Conservation (phyloP, 169 alveolate genomes). For the Cryptosporidium ubiquitum region DNA sequence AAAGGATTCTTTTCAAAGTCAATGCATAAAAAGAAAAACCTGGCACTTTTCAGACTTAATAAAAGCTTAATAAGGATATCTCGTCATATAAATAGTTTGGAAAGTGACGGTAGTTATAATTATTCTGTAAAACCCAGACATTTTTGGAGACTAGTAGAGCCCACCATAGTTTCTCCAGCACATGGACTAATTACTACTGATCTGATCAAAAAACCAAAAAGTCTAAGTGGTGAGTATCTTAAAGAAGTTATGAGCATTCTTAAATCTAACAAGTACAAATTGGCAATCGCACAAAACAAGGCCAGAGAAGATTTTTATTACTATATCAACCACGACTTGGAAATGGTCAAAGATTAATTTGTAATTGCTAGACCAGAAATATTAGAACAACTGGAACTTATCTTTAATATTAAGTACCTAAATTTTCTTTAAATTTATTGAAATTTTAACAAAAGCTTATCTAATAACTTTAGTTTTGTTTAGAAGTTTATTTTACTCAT, state of each 20-base stretch:
- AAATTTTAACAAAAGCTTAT: too few relatives aligned
- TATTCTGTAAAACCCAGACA: constrained; percentile 2
- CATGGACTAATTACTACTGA: constrained; percentile 54
- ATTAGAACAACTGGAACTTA: neutral
- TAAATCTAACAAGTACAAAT: constrained; percentile 44
- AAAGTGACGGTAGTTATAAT: neutral
- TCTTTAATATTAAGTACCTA: neutral
- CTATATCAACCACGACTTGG: constrained; percentile 53
- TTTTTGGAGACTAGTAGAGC: constrained; percentile 49
- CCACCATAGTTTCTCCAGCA: constrained; percentile 55
- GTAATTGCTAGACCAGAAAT: neutral
- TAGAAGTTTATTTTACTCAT: neutral
- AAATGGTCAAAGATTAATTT: neutral
- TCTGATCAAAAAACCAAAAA: constrained; percentile 33
- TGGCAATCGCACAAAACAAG: constrained; percentile 64
- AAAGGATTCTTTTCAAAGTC: constrained; percentile 40
- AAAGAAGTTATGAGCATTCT: constrained; percentile 34
- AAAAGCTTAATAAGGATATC: constrained; percentile 18
- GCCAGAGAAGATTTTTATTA: constrained; percentile 58
- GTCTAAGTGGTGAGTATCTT: constrained; percentile 48
- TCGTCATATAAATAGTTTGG: constrained; percentile 22
- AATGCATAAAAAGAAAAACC: neutral
- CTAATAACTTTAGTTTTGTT: neutral
- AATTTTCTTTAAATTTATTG: too few relatives aligned
- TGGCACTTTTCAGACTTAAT: constrained; percentile 31